phyloP scores from a whole-genome alignment of 768 basidiomycete species.

The Tylopilus subfusipes region DNA sequence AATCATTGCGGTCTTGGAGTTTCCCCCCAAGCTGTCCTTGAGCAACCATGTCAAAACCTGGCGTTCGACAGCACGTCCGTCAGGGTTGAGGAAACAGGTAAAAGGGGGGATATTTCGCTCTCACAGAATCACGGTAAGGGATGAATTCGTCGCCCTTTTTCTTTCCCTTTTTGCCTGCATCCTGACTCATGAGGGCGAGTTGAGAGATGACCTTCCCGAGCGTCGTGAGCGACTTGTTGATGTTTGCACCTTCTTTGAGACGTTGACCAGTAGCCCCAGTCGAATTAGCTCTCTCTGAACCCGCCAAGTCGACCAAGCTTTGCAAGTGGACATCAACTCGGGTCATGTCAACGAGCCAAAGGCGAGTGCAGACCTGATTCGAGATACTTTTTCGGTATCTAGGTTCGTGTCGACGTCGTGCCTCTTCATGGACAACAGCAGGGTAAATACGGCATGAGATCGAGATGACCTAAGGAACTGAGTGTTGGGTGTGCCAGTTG shows the following conservation, averaged over 20 bases:
- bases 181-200: conserved; percentile 60
- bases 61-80: conserved; percentile 1
- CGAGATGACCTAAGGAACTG: conserved; percentile 69
- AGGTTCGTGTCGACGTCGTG: conserved; percentile 82
- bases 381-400: conserved; percentile 97
- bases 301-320: conserved; percentile 93
- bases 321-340: conserved; percentile 10
- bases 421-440: conserved; percentile 88
- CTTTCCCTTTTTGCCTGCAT: conserved; percentile 76
- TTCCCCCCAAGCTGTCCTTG: conserved; percentile 96
- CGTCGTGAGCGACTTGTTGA: conserved; percentile 97
- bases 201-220: conserved; percentile 96
- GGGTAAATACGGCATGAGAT: conserved; percentile 97
- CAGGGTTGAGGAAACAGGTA: neutral
- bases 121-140: conserved; percentile 94
- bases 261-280: conserved; percentile 96
- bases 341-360: neutral
- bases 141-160: conserved; percentile 91
- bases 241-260: conserved; percentile 96
- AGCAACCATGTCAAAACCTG: conserved; percentile 97
- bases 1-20: conserved; percentile 99
- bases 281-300: conserved; percentile 94
- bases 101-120: conserved; percentile 23
- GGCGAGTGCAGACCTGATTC: conserved; percentile 66
- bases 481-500: conserved; percentile 3